Base-by-base conservation (phyloP, 768 basidiomycete species). In the Podaxis sp. region DNA sequence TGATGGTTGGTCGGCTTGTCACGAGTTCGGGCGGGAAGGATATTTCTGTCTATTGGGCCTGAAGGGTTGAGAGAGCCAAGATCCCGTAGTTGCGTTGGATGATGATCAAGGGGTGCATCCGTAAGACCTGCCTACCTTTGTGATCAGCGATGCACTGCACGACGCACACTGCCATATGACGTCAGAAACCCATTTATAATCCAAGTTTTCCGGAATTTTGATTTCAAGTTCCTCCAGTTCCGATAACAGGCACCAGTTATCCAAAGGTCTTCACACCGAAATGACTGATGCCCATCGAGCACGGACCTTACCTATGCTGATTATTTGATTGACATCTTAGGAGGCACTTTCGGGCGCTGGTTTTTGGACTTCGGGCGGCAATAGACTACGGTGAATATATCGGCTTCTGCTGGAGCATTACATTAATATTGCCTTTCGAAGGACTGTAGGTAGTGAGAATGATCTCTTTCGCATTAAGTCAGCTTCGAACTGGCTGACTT, bases 21-120 rank as follows among this genome's bases (percentile, higher is more conserved):
- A 25, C 32, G 21, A 48, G 27, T 58, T n/a, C 16, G 37, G 40
- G 57, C 50, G 57, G 50, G 48, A 50, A 40, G 25, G 48, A 28
- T 53, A 47, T 40, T 46, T 54, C 50, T 23, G n/a, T 25, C 9
- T 25, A 36, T n/a, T 11, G 32, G 21, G 0, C 46, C 6, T 37
- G 21, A 46, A 61, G 44, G 59, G 53, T 10, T 50, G 44, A 48
- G 42, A 50, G 23, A 35, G 23, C 7, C n/a, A n/a, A 32, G 35
- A 46, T 25, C 10, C 59, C 58, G 35, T 58, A 53, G 54, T 63
- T 53, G 46, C 55, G 51, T 36, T 56, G 57, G 13, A 50, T 62
- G 55, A 57, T 50, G 54, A 47, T 51, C n/a, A 55, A 57, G 61
- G 61, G 64, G 35, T 35, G 47, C 59, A 9, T 48, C 21, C 18